Evolutionary conservation across 169 alveolate genomes (phyloP), one percentile per base, ranked within the genome.

Genomic region (Cryptosporidium xiaoi): DNA sequence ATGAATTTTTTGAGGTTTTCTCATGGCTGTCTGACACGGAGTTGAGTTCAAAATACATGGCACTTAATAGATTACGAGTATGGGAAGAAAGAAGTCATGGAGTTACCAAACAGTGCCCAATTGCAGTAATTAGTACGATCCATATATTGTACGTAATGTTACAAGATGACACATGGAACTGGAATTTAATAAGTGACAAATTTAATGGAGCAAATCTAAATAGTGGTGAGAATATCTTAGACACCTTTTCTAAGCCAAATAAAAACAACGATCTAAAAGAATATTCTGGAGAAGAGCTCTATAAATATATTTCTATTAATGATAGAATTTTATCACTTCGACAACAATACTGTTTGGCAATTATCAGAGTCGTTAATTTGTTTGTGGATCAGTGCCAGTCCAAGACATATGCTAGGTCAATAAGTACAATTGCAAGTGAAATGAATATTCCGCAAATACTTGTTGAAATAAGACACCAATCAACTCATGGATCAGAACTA

Each of bases 401-500:
- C 1, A 53, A 62, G 33, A 27, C 48, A 18, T 77, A 60, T 60
- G 87, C 87, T 44, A 77, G 87, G 36, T 60, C 87, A 60, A 62
- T 77, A 44, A 77, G 87, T 77, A 34, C 71, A 6, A 77, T 77
- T 29, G 65, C 87, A 60, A 34, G 65, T 60, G 87, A 77, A 10
- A 15, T 77, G 18, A 77, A 60, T 34, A 40, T 77, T 12, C 87
- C 87, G 36, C 69, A 77, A 29, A 34, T 77, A 55, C 50, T 77
- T 18, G 87, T 77, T 13, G 87, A 77, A 77, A 77, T 77, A 36
- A 77, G 87, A 18, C 87, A 77, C 31, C 69, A 62, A 27, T 68
- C 87, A 40, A 77, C 87, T 3, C 87, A 77, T 24, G 87, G 87
- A 48, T 60, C 77, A 8, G 87, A 77, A 34, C 34, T 77, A 60